Conservation (phyloP, 495 filamentous ascomycete genomes). For the Trichoderma orchidacearum region DNA sequence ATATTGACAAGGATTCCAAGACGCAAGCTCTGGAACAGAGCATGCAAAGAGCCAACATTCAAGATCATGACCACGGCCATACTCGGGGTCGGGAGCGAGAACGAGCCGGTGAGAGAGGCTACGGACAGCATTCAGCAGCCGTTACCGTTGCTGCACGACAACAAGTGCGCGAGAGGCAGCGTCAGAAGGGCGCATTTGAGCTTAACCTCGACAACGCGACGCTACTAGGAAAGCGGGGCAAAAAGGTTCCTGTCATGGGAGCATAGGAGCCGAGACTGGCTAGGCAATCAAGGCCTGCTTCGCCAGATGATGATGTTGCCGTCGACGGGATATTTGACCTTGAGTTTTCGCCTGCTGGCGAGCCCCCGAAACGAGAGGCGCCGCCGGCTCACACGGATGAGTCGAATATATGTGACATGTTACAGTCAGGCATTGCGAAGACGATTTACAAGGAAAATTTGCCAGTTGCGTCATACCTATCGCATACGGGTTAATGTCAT, state of each 20-base stretch:
- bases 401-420: background rate
- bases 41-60: conserved; percentile 69
- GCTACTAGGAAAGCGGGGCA: conserved; percentile 63
- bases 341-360: background rate
- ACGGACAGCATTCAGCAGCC: conserved; percentile 66
- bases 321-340: background rate
- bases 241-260: conserved; percentile 31
- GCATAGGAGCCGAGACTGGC: conserved; percentile 9
- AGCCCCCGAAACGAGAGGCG: background rate
- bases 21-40: conserved; percentile 75
- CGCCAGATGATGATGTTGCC: background rate
- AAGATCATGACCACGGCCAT: conserved; percentile 35
- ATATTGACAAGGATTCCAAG: conserved; percentile 33
- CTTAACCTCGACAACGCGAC: conserved; percentile 83
- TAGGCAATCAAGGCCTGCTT: background rate
- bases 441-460: background rate
- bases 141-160: conserved; percentile 70
- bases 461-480: background rate
- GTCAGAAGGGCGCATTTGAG: conserved; percentile 66
- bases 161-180: conserved; percentile 45
- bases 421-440: background rate
- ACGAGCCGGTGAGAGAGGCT: conserved; percentile 45
- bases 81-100: conserved; percentile 29
- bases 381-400: background rate
- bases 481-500: background rate